These are phyloP conservation scores for Pseudozyma flocculosa DNA, from an alignment of 1,284 basidiomycete species.

Conservation along the genomic window DNA sequence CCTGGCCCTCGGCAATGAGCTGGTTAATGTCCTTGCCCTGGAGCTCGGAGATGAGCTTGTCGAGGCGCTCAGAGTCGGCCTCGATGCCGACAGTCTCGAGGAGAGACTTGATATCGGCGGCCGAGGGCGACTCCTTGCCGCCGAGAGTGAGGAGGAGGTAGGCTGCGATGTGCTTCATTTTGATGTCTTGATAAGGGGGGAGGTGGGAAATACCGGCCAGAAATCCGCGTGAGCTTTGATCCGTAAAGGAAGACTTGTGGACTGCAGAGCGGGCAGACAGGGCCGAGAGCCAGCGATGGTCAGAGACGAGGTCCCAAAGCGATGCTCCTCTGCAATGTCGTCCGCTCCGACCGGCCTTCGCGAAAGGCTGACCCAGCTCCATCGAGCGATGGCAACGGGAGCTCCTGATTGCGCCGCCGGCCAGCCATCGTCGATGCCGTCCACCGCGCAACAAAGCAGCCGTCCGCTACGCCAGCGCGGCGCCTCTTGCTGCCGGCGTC, in stretches of 20 bases:
- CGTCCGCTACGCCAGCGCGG: no score
- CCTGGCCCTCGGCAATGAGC: conserved; percentile 88
- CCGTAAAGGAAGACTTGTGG: conserved; percentile 76
- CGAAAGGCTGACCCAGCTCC: no score
- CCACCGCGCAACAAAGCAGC: no score
- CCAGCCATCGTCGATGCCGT: no score
- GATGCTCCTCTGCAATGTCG: no score
- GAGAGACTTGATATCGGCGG: conserved; percentile 85
- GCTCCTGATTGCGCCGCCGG: no score
- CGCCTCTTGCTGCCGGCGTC: no score
- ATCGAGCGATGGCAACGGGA: no score
- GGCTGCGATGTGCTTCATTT: conserved; percentile 58
- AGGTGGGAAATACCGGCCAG: conserved; percentile 37
- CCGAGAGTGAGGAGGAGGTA: conserved; percentile 96
- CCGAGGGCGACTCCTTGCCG: conserved; percentile 83
- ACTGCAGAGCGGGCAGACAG: conserved; percentile 34
- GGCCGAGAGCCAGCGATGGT: no score
- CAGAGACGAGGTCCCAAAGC: no score
- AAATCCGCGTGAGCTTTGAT: conserved; percentile 58
- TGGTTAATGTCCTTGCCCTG: conserved; percentile 80
- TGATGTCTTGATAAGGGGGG: conserved; percentile 9
- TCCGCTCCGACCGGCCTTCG: no score
- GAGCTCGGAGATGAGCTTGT: conserved; percentile 87
- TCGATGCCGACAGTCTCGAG: conserved; percentile 83
- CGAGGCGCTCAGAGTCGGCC: conserved; percentile 78